Evolutionary conservation across 352 stramenopile genomes (phyloP).

Genomic region (Peronospora farinosa): DNA sequence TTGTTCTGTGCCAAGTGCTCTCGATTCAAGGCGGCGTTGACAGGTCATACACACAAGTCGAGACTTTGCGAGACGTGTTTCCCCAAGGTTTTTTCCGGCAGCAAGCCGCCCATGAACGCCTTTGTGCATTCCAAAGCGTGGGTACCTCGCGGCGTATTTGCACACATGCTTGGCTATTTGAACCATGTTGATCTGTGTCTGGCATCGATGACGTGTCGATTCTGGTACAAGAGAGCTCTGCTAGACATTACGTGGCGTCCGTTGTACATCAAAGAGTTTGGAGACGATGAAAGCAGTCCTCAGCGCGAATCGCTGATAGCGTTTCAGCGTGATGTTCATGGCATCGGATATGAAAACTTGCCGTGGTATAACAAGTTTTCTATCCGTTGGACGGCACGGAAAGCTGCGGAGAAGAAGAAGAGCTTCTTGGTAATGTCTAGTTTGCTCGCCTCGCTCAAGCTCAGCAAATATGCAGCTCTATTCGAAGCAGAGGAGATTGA

Average conservation of each 20-base stretch:
- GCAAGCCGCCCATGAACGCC: slow-evolving; percentile 67
- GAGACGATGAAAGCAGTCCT: slow-evolving; percentile 70
- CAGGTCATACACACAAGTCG: slow-evolving; percentile 79
- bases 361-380: slow-evolving; percentile 84
- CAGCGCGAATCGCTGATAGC: slow-evolving; percentile 77
- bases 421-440: slow-evolving; percentile 84
- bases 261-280: slow-evolving; percentile 80
- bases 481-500: slow-evolving; percentile 88
- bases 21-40: slow-evolving; percentile 65
- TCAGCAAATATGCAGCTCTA: slow-evolving; percentile 80
- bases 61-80: slow-evolving; percentile 82
- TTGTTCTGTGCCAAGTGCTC: slow-evolving; percentile 83
- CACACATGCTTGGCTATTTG: slow-evolving; percentile 82
- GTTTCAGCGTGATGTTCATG: slow-evolving; percentile 83
- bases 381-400: slow-evolving; percentile 74
- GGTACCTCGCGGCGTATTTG: slow-evolving; percentile 79
- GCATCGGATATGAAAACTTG: slow-evolving; percentile 79
- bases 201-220: slow-evolving; percentile 79
- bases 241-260: slow-evolving; percentile 82
- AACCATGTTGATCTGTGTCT: slow-evolving; percentile 83
- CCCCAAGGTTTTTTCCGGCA: slow-evolving; percentile 72
- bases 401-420: slow-evolving; percentile 84
- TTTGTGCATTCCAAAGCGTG: slow-evolving; percentile 85
- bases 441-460: slow-evolving; percentile 62
- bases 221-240: slow-evolving; percentile 81